phyloP scores from a whole-genome alignment of 202 grass and related monocot genomes.

The Tripidium arundinaceum region DNA sequence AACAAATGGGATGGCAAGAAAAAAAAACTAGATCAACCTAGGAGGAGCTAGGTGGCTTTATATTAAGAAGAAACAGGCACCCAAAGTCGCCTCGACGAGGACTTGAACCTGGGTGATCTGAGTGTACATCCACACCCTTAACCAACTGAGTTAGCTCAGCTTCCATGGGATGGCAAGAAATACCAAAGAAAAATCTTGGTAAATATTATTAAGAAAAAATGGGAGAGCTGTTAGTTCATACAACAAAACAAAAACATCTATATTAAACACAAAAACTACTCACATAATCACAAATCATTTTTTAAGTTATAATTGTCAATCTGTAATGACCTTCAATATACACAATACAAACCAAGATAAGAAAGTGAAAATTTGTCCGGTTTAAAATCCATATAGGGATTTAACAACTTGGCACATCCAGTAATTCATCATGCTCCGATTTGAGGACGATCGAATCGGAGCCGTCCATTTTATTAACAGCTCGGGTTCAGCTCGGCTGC shows the following conservation, averaged over 20 bases:
- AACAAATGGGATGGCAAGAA: neutral
- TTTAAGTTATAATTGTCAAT: neutral
- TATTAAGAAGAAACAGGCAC: neutral
- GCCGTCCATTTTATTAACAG: neutral
- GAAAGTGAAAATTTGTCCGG: neutral
- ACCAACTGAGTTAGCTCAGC: neutral
- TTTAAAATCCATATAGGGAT: too few species aligned
- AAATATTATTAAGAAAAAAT: conserved; percentile 16
- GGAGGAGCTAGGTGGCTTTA: neutral
- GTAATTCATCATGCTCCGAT: neutral
- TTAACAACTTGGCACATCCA: too few species aligned
- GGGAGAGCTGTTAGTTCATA: neutral
- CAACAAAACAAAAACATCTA: neutral
- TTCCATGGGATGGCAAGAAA: neutral
- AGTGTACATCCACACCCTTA: too few species aligned
- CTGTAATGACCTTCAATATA: conserved; percentile 4
- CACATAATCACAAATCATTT: neutral
- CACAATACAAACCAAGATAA: too few species aligned
- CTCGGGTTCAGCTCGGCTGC: neutral
- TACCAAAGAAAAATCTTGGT: neutral
- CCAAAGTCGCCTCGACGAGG: too few species aligned
- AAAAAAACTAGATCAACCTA: neutral
- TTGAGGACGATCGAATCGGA: neutral
- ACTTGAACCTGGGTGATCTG: too few species aligned
- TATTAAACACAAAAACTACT: conserved; percentile 7